Base-by-base conservation (phyloP, 2,329 filamentous ascomycete species). In the Exophiala xenobiotica region DNA sequence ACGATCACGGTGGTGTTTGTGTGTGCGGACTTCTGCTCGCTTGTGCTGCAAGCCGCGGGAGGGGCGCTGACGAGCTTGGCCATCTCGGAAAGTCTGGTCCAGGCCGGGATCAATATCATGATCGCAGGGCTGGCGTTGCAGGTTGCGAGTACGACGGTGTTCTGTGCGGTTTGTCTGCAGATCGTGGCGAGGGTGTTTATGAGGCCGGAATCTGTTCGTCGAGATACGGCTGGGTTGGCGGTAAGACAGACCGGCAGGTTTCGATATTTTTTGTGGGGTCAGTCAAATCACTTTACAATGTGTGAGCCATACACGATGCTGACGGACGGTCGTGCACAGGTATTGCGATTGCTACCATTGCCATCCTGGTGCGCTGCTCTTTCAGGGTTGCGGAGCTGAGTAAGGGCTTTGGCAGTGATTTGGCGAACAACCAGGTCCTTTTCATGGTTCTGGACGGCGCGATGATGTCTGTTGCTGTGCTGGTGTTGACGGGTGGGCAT, bases 21-120 rank as follows among this genome's bases (percentile, higher is more conserved):
- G 59, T 74, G 79, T 43, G 84, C 79, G 68, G 83, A 87, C 65
- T 60, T 85, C 26, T 51, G 83, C 49, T 81, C 81, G 2, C 74
- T 87, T 1, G 59, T 82, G 29, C 74, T 86, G 0, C 83, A 87
- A 63, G 78, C 78, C 3, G 70, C 73, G 0, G 83, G 83, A 37
- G 83, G 81, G n/a, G 80, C 71, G 22, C 63, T 84, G 46, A 74
- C 78, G 19, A 71, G 76, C 6, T 64, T 70, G 9, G 70, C 74
- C n/a, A 64, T 72, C 46, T 58, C 70, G 38, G 48, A 68, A 4
- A 63, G 64, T 12, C 59, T 69, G 11, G 56, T 68, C 1, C 51
- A 61, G 16, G 58, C 62, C 0, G 83, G 81, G n/a, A 75, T 78
- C 56, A 71, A 85, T 63, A 78, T 86, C 67, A 83, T 83, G 76